A percentile compares a stretch with the other conserved stretches of the same genome.
phyloP scores from a whole-genome alignment of 257 asterid genomes.

The Linaria vulgaris region DNA sequence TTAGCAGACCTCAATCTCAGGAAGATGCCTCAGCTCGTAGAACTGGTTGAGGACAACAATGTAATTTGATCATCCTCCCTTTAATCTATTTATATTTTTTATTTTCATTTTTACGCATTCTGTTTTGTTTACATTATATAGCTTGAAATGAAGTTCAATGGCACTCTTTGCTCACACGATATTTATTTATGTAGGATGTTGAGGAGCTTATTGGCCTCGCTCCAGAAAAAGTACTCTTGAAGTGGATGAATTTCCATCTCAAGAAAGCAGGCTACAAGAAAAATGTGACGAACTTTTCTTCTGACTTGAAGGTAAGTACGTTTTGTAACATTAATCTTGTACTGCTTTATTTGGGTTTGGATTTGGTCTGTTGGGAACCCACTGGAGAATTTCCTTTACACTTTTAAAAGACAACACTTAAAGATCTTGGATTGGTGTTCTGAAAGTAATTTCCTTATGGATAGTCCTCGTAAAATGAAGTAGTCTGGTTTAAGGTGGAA shows the following conservation, averaged over 20 bases:
- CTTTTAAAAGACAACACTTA: slow-evolving; percentile 3
- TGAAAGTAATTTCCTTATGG: no score
- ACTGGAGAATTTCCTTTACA: neutral
- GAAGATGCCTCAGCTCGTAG: slow-evolving; percentile 97
- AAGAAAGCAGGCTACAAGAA: slow-evolving; percentile 88
- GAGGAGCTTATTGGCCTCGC: slow-evolving; percentile 97
- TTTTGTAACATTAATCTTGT: slow-evolving; percentile 17
- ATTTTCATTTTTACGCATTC: slow-evolving; percentile 8
- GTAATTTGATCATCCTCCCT: slow-evolving; percentile 41
- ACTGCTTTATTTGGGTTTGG: slow-evolving; percentile 19
- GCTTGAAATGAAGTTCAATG: slow-evolving; percentile 25
- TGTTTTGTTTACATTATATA: neutral
- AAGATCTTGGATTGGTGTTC: no score
- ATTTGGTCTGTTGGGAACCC: slow-evolving; percentile 9
- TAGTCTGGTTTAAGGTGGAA: slow-evolving; percentile 10
- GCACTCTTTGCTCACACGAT: slow-evolving; percentile 36
- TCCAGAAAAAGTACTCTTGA: slow-evolving; percentile 88
- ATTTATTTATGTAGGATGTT: slow-evolving; percentile 67
- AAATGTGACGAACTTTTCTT: slow-evolving; percentile 79
- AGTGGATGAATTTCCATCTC: slow-evolving; percentile 98
- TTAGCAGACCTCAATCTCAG: slow-evolving; percentile 97
- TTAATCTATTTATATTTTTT: slow-evolving; percentile 21
- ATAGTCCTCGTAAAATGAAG: neutral
- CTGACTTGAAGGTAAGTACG: slow-evolving; percentile 76
- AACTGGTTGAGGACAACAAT: slow-evolving; percentile 88